Evolutionary conservation across 23 red algal species (phyloP), one percentile per base, ranked within the genome.

Genomic region (Gracilaria caudata): DNA sequence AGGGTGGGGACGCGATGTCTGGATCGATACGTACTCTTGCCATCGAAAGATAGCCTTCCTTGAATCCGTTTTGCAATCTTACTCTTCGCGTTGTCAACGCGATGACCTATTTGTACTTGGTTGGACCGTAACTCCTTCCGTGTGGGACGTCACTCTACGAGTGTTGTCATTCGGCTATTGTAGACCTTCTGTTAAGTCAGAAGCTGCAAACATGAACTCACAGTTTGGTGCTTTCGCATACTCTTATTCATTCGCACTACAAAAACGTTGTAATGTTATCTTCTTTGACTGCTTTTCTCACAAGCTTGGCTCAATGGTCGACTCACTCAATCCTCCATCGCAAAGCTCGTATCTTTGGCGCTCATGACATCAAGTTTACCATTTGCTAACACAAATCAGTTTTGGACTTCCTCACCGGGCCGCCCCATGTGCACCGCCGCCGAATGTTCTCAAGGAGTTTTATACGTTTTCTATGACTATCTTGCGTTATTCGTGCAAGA

Each of bases 281-380:
- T 93, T 93, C 54, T 83, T 93, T 75, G 90, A 93, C 43, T 84
- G 68, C 58, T 93, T 85, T 47, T 44, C 64, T 25, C 20, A 68
- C 0, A 74, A 58, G 30, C 79, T 78, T 5, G 90, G 74, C 43
- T 23, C 39, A 37, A 58, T 51, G 32, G 76, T 90, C 49, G 55
- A 66, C 30, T 36, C 37, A 38, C 53, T 90, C 46, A 80, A 78
- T 23, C 26, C 44, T 39, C 14, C 8, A 3, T 23, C 32, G 17
- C 34, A 60, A 28, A 17, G 23, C 17, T 60, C 57, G 57, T 60
- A 28, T 60, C 57, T 29, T 60, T 60, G 57, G 57, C 23, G 28
- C 25, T 60, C 57, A 60, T 60, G 57, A 60, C 23, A 28, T 23
- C 21, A 28, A 29, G 23, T 60, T 28, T 28, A 29, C 23, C 4